These are phyloP conservation scores for Candida dendrica DNA, from an alignment of 805 yeast genomes.

Conservation along the genomic window DNA sequence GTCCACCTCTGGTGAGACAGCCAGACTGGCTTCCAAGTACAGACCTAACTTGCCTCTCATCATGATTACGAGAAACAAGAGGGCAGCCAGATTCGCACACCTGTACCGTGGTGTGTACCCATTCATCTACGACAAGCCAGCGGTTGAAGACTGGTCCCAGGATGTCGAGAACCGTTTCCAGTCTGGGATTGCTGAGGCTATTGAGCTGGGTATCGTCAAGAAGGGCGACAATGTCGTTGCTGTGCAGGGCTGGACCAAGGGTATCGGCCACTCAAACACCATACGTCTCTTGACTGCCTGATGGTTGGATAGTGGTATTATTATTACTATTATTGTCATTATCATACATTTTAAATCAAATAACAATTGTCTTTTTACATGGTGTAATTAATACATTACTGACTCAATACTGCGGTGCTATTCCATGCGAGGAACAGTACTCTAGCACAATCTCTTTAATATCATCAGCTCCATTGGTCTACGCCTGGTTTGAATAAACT, in stretches of 20 bases:
- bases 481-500: no score
- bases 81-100: constrained; percentile 92
- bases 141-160: constrained; percentile 78
- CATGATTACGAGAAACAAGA: constrained; percentile 94
- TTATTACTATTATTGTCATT: no score
- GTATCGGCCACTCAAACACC: constrained; percentile 98
- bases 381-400: no score
- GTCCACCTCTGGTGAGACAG: constrained; percentile 91
- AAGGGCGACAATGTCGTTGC: constrained; percentile 89
- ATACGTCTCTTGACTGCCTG: constrained; percentile 83
- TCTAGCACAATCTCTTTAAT: not conserved
- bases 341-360: no score
- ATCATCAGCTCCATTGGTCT: no score
- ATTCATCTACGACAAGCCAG: constrained; percentile 64
- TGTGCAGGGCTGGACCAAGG: constrained; percentile 98
- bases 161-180: constrained; percentile 94
- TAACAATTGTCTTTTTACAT: not conserved
- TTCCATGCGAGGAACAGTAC: not conserved
- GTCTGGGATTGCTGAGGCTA: constrained; percentile 88
- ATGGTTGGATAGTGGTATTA: no score
- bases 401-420: no score
- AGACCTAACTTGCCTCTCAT: constrained; percentile 96
- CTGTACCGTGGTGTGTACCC: constrained; percentile 98
- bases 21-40: constrained; percentile 94
- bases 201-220: constrained; percentile 73